Evolutionary conservation across 768 basidiomycete genomes (phyloP), one percentile per base, ranked within the genome.

Genomic region (Lactarius vividus): DNA sequence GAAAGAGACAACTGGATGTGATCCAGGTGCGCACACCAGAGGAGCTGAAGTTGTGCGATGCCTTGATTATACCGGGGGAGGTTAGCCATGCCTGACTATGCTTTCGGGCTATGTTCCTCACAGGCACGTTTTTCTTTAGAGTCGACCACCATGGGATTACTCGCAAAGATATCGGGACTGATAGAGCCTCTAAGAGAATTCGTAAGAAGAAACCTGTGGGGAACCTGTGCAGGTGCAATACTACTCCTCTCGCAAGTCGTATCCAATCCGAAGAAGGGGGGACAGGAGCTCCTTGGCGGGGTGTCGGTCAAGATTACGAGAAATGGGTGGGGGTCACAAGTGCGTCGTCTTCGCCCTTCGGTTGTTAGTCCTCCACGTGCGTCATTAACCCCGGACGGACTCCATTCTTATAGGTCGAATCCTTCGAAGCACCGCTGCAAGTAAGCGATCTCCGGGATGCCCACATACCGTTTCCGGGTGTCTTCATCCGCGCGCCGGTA

Each of bases 171-270:
- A 33, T 83, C 88, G 0, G 92, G 92, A 0, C 82, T 98, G 46
- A 74, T 94, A 18, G 86, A 89, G n/a, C 93, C 92, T 8, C 80
- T 98, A 5, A 81, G 84, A 42, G 81, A 84, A 42, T 96, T 95
- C 69, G 80, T 88, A 79, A 79, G 69, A 74, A 72, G 0, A 93
- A 89, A 73, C 87, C 93, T 95, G 2, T 98, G 94, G 94, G 96
- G 96, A 3, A 97, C 94, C 0, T 98, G 96, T 76, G 96, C 96
- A 0, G 96, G 96, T 13, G 95, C 95, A 46, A 97, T n/a, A n/a
- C n/a, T 98, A 61, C 79, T 98, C 23, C 84, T 98, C 55, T 84
- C 94, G 2, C 82, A 88, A 68, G 77, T 81, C 15, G 84, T 93
- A 3, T 85, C 88, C 53, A 88, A 89, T 53, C 84, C 87, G 3